Conservation (phyloP, 2,329 filamentous ascomycete species). For the Penicillium occitanis region DNA sequence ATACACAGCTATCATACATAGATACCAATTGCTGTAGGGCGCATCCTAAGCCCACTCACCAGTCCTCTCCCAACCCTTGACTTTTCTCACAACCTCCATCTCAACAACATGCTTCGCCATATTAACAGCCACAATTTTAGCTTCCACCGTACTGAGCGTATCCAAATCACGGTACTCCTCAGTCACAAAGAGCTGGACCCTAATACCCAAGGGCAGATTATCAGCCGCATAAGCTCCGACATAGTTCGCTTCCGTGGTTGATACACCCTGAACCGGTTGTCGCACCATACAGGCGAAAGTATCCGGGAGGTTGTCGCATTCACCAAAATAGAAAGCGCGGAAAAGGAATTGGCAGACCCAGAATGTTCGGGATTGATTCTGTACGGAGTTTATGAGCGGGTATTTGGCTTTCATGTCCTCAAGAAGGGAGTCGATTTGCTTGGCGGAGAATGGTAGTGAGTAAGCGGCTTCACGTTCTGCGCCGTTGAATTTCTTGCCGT, state of each 20-base stretch:
- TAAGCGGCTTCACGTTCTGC: conserved; percentile 26
- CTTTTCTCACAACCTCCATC: conserved; percentile 35
- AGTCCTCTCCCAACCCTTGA: conserved; percentile 34
- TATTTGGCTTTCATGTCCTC: conserved; percentile 44
- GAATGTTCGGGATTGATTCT: conserved; percentile 38
- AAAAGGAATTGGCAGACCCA: conserved; percentile 58
- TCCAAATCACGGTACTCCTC: conserved; percentile 29
- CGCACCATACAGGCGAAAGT: conserved; percentile 44
- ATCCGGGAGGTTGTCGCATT: conserved; percentile 50
- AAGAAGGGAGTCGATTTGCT: conserved; percentile 52
- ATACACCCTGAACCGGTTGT: conserved; percentile 27
- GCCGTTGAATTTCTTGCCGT: conserved; percentile 44
- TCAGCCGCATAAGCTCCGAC: conserved; percentile 29
- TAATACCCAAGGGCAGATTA: conserved; percentile 35
- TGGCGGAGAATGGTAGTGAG: conserved; percentile 52
- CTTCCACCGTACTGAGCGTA: conserved; percentile 37
- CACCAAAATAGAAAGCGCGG: conserved; percentile 58
- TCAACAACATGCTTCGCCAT: conserved; percentile 33
- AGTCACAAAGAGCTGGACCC: conserved; percentile 32
- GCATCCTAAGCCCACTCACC: conserved; percentile 20
- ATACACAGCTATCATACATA: conserved; percentile 11
- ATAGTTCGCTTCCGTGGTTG: conserved; percentile 26
- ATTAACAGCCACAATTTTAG: conserved; percentile 36
- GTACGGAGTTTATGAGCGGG: conserved; percentile 43
- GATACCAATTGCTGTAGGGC: not conserved